phyloP scores from a whole-genome alignment of 2,329 filamentous ascomycete genomes.

The Ophiostoma triangulosporum region DNA sequence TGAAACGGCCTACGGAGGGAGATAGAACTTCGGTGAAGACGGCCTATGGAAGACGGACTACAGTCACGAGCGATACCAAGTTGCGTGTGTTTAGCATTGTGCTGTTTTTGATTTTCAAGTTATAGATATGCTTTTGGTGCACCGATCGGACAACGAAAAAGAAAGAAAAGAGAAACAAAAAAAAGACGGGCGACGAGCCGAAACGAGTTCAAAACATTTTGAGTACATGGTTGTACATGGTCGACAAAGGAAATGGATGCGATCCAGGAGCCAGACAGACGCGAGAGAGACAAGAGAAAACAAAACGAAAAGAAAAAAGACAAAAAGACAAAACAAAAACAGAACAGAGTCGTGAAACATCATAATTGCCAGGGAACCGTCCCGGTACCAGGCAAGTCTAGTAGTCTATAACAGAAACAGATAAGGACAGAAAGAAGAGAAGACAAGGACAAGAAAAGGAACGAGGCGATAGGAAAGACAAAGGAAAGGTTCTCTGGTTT shows the following conservation, averaged over 20 bases:
- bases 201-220: background rate
- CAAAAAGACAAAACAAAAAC: background rate
- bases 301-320: background rate
- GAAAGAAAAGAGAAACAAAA: background rate
- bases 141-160: background rate
- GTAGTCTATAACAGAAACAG: conserved; percentile 1
- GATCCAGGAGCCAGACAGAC: background rate
- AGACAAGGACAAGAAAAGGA: background rate
- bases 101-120: too few relatives aligned
- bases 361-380: conserved; percentile 1
- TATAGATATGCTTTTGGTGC: too few relatives aligned
- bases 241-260: background rate
- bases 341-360: background rate
- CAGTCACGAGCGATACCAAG: too few relatives aligned
- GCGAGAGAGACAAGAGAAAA: background rate
- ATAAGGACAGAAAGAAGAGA: background rate
- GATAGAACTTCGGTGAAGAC: too few relatives aligned
- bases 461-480: background rate
- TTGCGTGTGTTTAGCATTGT: too few relatives aligned
- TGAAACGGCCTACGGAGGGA: too few relatives aligned
- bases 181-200: background rate
- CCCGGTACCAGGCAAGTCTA: background rate
- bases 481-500: background rate
- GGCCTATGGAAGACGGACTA: too few relatives aligned
- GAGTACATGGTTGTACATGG: background rate